Evolutionary conservation across 345 rosid genomes (phyloP).

Genomic region (Eucalyptus regnans): DNA sequence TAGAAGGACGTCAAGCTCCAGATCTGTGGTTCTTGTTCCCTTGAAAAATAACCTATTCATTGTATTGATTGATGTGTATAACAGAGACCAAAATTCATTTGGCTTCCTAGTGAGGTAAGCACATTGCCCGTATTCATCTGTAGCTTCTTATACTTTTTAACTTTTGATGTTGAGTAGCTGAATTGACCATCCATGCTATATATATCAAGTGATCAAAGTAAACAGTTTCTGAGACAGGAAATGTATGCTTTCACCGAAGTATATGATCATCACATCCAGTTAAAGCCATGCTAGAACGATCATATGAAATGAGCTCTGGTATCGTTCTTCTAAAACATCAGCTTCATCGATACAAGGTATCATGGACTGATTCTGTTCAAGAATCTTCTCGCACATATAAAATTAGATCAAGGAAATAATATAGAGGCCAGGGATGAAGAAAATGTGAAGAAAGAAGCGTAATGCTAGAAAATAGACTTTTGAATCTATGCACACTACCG

Average conservation of each 20-base stretch:
- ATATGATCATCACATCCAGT: background rate
- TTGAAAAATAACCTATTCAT: background rate
- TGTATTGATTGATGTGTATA: constrained; percentile 19
- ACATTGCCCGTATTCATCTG: background rate
- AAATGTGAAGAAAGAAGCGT: background rate
- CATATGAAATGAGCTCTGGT: background rate
- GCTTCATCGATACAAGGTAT: background rate
- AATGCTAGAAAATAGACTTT: background rate
- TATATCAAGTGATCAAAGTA: background rate
- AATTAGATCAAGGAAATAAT: background rate
- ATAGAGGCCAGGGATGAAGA: background rate
- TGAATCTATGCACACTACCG: background rate
- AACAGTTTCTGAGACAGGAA: background rate
- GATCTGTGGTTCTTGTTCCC: background rate
- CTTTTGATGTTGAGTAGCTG: background rate
- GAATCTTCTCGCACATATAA: background rate
- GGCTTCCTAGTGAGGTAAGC: background rate
- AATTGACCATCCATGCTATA: background rate
- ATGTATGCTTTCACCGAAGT: background rate
- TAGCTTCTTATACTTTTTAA: background rate
- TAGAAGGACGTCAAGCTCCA: background rate
- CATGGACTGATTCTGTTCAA: background rate
- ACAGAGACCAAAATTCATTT: background rate
- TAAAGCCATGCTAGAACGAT: background rate
- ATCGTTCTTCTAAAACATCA: background rate